Conservation (phyloP, 768 basidiomycete genomes). For the Coprinellus aureogranulatus region DNA sequence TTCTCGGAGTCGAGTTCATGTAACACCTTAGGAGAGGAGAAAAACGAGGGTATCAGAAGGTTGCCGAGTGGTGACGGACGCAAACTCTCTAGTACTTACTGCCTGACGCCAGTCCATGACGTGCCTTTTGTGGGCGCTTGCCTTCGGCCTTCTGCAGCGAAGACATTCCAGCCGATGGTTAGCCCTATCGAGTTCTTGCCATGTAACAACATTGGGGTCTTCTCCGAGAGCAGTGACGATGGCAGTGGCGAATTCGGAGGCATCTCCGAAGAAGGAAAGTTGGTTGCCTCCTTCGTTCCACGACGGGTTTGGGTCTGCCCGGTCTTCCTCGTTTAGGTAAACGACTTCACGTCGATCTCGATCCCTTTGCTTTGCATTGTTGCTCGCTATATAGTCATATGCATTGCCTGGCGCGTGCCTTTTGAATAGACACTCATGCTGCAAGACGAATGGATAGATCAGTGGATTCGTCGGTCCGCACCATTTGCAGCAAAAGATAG, state of each 20-base stretch:
- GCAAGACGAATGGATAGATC: background rate
- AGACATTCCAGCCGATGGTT: background rate
- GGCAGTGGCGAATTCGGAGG: background rate
- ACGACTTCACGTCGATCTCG: too few relatives aligned
- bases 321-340: background rate
- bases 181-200: background rate
- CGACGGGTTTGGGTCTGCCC: background rate
- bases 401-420: background rate
- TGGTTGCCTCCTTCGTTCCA: background rate
- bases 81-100: background rate
- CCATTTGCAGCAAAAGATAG: background rate
- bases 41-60: too few relatives aligned
- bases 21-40: too few relatives aligned
- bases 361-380: background rate
- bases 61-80: too few relatives aligned
- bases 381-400: background rate
- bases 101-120: background rate
- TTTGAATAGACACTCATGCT: background rate
- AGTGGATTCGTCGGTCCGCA: background rate
- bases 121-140: too few relatives aligned
- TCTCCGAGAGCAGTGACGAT: background rate
- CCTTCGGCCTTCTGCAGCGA: background rate
- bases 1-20: too few relatives aligned
- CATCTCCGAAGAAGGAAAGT: background rate
- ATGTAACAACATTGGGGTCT: background rate